phyloP scores from a whole-genome alignment of 2,329 filamentous ascomycete genomes.

The Neoarthrinium moseri region DNA sequence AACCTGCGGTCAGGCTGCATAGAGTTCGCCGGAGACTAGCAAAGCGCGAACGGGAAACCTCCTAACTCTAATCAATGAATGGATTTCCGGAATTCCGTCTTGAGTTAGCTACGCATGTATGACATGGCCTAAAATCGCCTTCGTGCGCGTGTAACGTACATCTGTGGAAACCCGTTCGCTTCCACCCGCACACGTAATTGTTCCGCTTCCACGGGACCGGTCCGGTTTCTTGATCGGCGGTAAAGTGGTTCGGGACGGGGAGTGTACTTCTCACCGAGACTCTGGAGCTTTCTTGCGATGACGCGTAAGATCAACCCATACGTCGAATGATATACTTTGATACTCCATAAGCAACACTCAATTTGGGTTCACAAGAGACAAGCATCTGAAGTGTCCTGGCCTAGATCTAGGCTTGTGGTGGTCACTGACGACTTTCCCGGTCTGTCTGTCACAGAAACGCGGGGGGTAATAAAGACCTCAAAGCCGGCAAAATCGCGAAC shows the following conservation, averaged over 20 bases:
- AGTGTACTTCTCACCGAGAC: not conserved
- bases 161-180: not conserved
- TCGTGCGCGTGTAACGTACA: not conserved
- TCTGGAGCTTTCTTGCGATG: not conserved
- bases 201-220: not conserved
- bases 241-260: not conserved
- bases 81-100: not conserved
- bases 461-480: conserved; percentile 5
- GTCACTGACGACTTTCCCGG: too few relatives aligned
- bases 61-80: not conserved
- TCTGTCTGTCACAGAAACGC: conserved; percentile 4
- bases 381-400: not conserved
- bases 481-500: not conserved
- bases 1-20: too few relatives aligned
- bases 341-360: not conserved
- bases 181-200: not conserved
- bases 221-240: not conserved
- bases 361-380: not conserved
- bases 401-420: too few relatives aligned
- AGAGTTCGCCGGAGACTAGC: not conserved
- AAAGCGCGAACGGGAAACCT: not conserved
- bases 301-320: not conserved
- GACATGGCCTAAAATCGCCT: not conserved
- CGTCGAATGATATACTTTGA: not conserved
- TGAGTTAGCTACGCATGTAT: not conserved